phyloP scores from a whole-genome alignment of 768 basidiomycete species.

The Pleurotus tuoliensis region DNA sequence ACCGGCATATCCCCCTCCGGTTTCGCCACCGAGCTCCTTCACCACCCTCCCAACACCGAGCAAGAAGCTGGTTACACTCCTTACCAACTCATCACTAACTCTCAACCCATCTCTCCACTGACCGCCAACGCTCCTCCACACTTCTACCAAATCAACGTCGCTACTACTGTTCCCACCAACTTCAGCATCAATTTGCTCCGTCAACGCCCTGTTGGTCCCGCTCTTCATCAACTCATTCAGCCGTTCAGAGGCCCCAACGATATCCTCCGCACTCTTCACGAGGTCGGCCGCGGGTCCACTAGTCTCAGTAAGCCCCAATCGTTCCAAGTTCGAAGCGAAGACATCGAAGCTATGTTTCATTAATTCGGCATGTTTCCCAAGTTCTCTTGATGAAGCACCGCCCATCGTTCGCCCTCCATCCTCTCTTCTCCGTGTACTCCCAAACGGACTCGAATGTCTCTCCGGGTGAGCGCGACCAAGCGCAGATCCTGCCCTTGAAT shows the following conservation, averaged over 20 bases:
- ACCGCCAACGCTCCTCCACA: conserved; percentile 67
- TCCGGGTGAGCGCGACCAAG: not conserved
- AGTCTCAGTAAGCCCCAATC: not conserved
- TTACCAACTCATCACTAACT: conserved; percentile 74
- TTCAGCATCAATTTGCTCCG: conserved; percentile 74
- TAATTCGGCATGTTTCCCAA: conserved; percentile 8
- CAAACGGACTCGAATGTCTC: conserved; percentile 25
- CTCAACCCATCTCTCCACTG: conserved; percentile 72
- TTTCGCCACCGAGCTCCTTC: conserved; percentile 40
- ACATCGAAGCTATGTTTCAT: conserved; percentile 4
- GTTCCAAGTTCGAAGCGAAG: not conserved
- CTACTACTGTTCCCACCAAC: conserved; percentile 38
- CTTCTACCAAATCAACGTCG: conserved; percentile 40
- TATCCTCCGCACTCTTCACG: conserved; percentile 53
- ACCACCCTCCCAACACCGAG: conserved; percentile 71
- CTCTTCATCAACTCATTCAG: conserved; percentile 58
- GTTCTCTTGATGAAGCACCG: conserved; percentile 6
- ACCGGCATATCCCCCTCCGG: conserved; percentile 21
- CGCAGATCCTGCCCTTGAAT: not conserved
- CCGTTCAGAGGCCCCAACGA: conserved; percentile 64
- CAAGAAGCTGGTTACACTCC: conserved; percentile 71
- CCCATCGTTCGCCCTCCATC: not conserved
- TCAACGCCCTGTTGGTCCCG: conserved; percentile 57
- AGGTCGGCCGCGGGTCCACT: conserved; percentile 35
- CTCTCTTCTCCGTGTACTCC: conserved; percentile 13